phyloP scores from a whole-genome alignment of 2,329 filamentous ascomycete species.

The Trichoderma sp. region DNA sequence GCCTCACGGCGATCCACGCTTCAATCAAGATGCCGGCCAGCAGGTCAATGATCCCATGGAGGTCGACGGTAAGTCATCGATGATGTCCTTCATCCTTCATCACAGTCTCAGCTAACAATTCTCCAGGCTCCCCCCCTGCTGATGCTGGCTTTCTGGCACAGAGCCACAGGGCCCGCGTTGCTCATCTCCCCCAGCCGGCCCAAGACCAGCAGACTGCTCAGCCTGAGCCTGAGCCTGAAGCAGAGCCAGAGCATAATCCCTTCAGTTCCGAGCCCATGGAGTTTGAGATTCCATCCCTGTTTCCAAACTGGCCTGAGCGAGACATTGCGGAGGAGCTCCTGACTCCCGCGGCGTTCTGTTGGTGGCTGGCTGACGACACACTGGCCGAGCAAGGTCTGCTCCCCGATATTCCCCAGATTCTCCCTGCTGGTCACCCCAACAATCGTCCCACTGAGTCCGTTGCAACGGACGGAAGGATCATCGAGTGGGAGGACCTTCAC shows the following conservation, averaged over 20 bases:
- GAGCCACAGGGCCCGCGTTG: slow-evolving; percentile 10
- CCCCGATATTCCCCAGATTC: background rate
- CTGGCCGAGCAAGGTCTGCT: background rate
- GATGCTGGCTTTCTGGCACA: background rate
- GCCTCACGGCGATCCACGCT: background rate
- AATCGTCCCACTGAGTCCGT: background rate
- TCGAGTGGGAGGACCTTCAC: slow-evolving; percentile 14
- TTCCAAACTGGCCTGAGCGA: background rate
- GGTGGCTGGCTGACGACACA: background rate
- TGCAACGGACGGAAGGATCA: background rate
- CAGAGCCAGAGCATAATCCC: background rate
- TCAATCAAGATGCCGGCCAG: background rate
- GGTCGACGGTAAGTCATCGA: background rate
- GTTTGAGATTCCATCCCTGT: background rate
- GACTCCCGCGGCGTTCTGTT: background rate
- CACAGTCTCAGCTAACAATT: background rate
- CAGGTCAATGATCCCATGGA: background rate
- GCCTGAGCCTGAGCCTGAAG: background rate
- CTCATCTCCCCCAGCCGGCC: slow-evolving; percentile 7
- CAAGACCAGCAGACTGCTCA: background rate
- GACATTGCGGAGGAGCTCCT: slow-evolving; percentile 10
- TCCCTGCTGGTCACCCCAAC: background rate
- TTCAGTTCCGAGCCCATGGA: background rate
- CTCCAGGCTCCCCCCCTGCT: background rate
- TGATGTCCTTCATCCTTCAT: background rate